These are phyloP conservation scores for Parastagonospora avenae DNA, from an alignment of 2,329 filamentous ascomycete species.

Conservation along the genomic window DNA sequence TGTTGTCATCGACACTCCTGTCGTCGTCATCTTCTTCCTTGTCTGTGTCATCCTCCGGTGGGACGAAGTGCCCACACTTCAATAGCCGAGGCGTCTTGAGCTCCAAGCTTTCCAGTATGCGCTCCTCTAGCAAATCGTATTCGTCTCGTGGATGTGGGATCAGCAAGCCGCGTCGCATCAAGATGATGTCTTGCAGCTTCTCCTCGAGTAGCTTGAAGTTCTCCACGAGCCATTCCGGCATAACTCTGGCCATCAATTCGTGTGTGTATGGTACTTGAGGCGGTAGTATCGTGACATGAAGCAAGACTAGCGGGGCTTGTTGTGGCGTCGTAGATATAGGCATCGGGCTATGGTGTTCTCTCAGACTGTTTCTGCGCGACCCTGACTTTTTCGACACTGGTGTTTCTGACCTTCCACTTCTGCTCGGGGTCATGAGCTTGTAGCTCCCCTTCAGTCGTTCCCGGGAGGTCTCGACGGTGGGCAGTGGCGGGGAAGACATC, in stretches of 20 bases:
- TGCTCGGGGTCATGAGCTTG: constrained; percentile 39
- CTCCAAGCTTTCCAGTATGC: constrained; percentile 75
- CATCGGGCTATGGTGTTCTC: constrained; percentile 34
- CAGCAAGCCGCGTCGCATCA: constrained; percentile 72
- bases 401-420: constrained; percentile 37
- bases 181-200: constrained; percentile 72
- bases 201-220: constrained; percentile 72
- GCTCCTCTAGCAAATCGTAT: constrained; percentile 79
- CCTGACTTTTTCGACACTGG: constrained; percentile 35
- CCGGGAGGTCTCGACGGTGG: constrained; percentile 34
- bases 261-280: constrained; percentile 66
- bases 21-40: constrained; percentile 43
- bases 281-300: constrained; percentile 78
- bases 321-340: constrained; percentile 38
- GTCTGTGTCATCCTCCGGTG: constrained; percentile 42
- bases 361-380: constrained; percentile 33
- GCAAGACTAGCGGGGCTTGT: constrained; percentile 72
- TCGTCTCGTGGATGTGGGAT: constrained; percentile 80
- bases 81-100: constrained; percentile 72
- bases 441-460: constrained; percentile 39
- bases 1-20: constrained; percentile 42
- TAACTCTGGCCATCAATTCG: constrained; percentile 54
- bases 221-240: constrained; percentile 59
- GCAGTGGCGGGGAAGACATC: constrained; percentile 64
- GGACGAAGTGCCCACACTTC: constrained; percentile 76